Evolutionary conservation across 192 early-diverging fungal genomes (phyloP).

Genomic region (Coemansia sp.): DNA sequence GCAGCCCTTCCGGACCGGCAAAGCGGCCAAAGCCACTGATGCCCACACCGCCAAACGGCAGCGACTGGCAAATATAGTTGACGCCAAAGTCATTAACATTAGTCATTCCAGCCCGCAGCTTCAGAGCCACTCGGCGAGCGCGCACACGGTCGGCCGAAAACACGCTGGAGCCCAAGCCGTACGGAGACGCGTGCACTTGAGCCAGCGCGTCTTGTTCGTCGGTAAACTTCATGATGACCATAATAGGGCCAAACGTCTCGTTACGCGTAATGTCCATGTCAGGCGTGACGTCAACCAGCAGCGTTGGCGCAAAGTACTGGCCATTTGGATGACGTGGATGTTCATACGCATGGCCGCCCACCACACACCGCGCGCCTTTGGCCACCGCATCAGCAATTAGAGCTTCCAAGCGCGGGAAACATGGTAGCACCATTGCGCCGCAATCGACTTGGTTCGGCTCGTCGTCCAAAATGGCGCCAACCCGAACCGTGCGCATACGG

Average conservation of each 20-base stretch:
- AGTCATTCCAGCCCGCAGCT: slow-evolving; percentile 45
- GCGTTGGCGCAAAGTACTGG: slow-evolving; percentile 79
- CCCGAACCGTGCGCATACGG: slow-evolving; percentile 61
- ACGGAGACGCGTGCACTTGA: slow-evolving; percentile 67
- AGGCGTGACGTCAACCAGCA: slow-evolving; percentile 74
- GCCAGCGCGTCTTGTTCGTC: slow-evolving; percentile 67
- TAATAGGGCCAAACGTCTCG: slow-evolving; percentile 80
- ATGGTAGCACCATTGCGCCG: slow-evolving; percentile 81
- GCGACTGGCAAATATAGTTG: slow-evolving; percentile 77
- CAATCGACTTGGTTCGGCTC: slow-evolving; percentile 63
- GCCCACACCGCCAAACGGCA: slow-evolving; percentile 83
- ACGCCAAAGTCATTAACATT: slow-evolving; percentile 88
- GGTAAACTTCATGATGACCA: slow-evolving; percentile 72
- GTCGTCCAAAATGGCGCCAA: slow-evolving; percentile 71
- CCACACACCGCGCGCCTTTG: slow-evolving; percentile 71
- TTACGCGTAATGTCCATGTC: slow-evolving; percentile 74
- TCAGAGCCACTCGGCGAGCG: slow-evolving; percentile 61
- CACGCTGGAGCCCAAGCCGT: slow-evolving; percentile 77
- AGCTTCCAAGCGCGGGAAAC: slow-evolving; percentile 58
- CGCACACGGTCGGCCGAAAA: slow-evolving; percentile 69
- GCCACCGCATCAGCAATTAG: slow-evolving; percentile 73
- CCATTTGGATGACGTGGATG: slow-evolving; percentile 74
- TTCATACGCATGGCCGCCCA: slow-evolving; percentile 64
- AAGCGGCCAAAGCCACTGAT: slow-evolving; percentile 76
- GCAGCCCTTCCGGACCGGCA: slow-evolving; percentile 73